Base-by-base conservation (phyloP, 495 filamentous ascomycete species). In the Podospora fimiseda region DNA sequence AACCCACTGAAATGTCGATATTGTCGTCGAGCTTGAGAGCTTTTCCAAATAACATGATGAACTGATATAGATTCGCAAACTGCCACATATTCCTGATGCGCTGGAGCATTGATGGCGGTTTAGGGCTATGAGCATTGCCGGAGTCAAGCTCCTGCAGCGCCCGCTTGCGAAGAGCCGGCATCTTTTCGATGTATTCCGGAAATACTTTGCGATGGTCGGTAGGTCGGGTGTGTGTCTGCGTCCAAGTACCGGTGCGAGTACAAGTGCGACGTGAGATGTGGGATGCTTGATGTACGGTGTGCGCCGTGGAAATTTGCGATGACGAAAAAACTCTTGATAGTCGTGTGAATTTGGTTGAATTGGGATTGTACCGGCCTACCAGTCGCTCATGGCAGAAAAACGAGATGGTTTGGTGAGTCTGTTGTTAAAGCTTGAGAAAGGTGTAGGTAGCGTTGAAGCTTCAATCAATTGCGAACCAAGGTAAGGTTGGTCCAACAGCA, bases 21-120 rank as follows among this genome's bases (percentile, higher is more conserved):
- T 86, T 81, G 58, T 93, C 85, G 63, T 92, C 87, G 52, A 95
- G 86, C 70, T 92, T 94, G 69, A 94, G 84, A 40, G 85, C 81
- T 57, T 85, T 82, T 22, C 90, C 90, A 70, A 98, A 98, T 48
- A 90, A 79, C 60, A 82, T 83, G 49, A 96, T 86, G 73, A 89
- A 98, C 70, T 98, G 93, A 74, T 86, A 90, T 4, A 98, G 77
- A 64, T 89, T 90, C 43, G 93, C 88, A 69, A 98, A 96, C 68
- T 96, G 87, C 90, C 93, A 96, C 73, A 84, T 85, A 66, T 87
- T 93, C 44, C 92, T 78, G 52, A 98, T 76, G 56, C 77, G 82
- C 43, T 85, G 72, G 19, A 95, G 76, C 50, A 83, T 56, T 3
- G 74, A 68, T 46, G 67, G 58, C 55, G 78, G 63, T 27, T 60